Evolutionary conservation across 805 yeast species (phyloP).

Genomic region (Dipodascopsis uninucleata): DNA sequence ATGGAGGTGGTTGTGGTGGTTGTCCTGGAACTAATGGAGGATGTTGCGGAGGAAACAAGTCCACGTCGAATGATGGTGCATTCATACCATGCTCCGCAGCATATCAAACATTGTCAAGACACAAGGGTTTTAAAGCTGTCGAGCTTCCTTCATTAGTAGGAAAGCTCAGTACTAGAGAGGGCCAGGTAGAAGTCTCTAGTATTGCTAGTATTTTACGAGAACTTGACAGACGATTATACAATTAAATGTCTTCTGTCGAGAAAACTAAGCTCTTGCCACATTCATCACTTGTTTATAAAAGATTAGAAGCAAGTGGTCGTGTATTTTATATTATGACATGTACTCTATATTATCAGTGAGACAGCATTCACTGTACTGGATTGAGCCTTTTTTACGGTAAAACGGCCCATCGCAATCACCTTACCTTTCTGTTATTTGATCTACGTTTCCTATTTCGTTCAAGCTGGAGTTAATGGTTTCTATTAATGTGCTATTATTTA

Average conservation of each 20-base stretch:
- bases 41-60: slow-evolving; percentile 21
- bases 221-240: slow-evolving; percentile 63
- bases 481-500: too few species aligned
- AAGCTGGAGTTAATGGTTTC: too few species aligned
- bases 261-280: slow-evolving; percentile 22
- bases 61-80: slow-evolving; percentile 32
- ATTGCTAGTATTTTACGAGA: slow-evolving; percentile 82
- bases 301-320: background rate
- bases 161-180: slow-evolving; percentile 72
- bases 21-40: slow-evolving; percentile 36
- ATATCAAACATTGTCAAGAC: slow-evolving; percentile 78
- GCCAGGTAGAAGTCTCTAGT: slow-evolving; percentile 88
- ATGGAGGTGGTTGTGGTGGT: slow-evolving; percentile 22
- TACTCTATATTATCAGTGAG: too few species aligned
- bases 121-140: slow-evolving; percentile 67
- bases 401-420: too few species aligned
- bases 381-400: too few species aligned
- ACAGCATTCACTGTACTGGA: too few species aligned
- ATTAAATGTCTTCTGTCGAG: slow-evolving; percentile 32
- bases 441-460: too few species aligned
- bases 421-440: too few species aligned
- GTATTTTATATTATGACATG: too few species aligned
- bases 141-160: slow-evolving; percentile 74
- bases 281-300: background rate
- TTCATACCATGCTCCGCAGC: slow-evolving; percentile 90